Percentiles rank a stretch among this genome's conserved stretches.
phyloP scores from a whole-genome alignment of 139 green algal species.

The Tetradesmus obliquus region DNA sequence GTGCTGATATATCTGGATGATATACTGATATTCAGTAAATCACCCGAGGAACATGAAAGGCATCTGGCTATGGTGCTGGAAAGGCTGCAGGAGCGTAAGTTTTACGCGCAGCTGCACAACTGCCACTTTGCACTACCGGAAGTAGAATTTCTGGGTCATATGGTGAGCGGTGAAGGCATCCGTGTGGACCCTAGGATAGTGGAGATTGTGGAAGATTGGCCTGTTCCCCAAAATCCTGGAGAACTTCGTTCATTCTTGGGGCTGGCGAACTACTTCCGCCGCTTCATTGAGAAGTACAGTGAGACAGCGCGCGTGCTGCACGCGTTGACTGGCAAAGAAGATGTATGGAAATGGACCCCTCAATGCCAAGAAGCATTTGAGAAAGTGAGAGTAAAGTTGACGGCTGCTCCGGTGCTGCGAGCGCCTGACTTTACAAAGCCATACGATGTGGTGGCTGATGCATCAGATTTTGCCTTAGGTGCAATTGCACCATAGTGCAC shows the following conservation, averaged over 20 bases:
- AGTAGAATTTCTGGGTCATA: constrained; percentile 54
- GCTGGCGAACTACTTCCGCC: constrained; percentile 54
- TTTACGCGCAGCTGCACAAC: constrained; percentile 52
- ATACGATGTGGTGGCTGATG: no score
- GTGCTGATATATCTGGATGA: constrained; percentile 68
- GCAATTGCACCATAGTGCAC: no score
- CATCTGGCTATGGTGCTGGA: constrained; percentile 52
- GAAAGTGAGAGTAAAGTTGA: no score
- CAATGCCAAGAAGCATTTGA: no score
- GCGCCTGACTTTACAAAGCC: no score
- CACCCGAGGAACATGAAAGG: constrained; percentile 42
- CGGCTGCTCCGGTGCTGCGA: no score
- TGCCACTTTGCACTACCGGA: constrained; percentile 48
- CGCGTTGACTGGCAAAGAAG: no score
- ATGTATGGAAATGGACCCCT: no score
- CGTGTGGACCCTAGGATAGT: constrained; percentile 46
- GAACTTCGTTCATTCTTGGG: constrained; percentile 56
- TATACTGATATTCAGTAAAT: constrained; percentile 56
- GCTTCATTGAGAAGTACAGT: no score
- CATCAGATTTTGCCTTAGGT: no score
- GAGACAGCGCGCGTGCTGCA: no score
- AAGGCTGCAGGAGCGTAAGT: constrained; percentile 41
- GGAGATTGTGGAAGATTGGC: constrained; percentile 42
- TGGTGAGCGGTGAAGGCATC: constrained; percentile 49
- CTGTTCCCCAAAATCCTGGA: neutral